These are phyloP conservation scores for Brassica cretica DNA, from an alignment of 345 rosid genomes.

Conservation along the genomic window DNA sequence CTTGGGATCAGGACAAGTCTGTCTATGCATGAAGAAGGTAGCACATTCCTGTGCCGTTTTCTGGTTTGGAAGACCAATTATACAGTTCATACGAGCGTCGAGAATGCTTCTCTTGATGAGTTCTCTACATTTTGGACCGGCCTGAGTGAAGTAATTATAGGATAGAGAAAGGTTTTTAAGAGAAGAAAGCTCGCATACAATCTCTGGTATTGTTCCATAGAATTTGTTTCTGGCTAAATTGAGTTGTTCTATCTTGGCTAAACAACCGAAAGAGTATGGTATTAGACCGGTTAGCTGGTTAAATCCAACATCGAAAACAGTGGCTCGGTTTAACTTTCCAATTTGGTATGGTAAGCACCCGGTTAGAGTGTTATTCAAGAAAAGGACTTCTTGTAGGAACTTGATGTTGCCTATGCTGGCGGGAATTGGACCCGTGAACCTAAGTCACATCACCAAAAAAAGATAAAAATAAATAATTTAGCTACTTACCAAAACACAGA, in stretches of 20 bases:
- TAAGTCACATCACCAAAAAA: conserved; percentile 15
- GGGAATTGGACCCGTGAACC: conserved; percentile 69
- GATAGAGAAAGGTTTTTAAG: conserved; percentile 62
- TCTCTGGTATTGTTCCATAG: conserved; percentile 70
- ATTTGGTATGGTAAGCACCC: conserved; percentile 83
- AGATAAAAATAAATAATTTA: background rate
- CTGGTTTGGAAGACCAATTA: conserved; percentile 68
- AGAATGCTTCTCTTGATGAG: conserved; percentile 51
- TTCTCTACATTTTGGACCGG: conserved; percentile 63
- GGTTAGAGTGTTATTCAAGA: conserved; percentile 64
- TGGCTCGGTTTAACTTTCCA: conserved; percentile 55
- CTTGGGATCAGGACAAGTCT: conserved; percentile 51
- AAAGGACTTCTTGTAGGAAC: conserved; percentile 57
- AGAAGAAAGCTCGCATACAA: conserved; percentile 49
- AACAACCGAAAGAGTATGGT: conserved; percentile 62
- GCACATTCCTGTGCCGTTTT: conserved; percentile 56
- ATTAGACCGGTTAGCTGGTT: conserved; percentile 70
- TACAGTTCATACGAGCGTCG: conserved; percentile 71
- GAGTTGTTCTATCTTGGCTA: conserved; percentile 63
- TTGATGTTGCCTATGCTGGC: conserved; percentile 48
- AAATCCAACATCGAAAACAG: conserved; percentile 55
- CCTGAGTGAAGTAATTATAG: conserved; percentile 59
- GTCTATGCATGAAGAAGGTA: conserved; percentile 50
- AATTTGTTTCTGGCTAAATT: conserved; percentile 61
- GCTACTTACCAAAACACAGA: background rate